phyloP scores from a whole-genome alignment of 2,329 filamentous ascomycete species.

The Ambrosiella beaveri region DNA sequence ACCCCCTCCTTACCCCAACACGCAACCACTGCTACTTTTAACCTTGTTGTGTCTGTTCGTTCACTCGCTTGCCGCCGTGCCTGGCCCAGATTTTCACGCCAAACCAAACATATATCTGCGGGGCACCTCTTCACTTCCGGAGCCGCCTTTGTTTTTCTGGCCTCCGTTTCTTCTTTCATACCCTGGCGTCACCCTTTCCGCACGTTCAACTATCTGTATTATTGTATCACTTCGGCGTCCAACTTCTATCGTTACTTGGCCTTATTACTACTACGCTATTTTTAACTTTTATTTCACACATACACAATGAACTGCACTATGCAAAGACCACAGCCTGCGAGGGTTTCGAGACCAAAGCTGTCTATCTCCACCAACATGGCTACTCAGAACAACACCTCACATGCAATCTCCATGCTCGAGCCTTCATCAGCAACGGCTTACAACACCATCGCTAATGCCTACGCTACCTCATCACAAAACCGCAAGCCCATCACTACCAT shows the following conservation, averaged over 20 bases:
- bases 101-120: slow-evolving; percentile 5
- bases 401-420: slow-evolving; percentile 30
- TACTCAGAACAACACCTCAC: slow-evolving; percentile 17
- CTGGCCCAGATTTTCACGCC: not conserved
- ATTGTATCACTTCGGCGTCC: not conserved
- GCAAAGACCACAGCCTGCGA: slow-evolving; percentile 2
- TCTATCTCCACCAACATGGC: slow-evolving; percentile 29
- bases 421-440: slow-evolving; percentile 44
- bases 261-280: not conserved
- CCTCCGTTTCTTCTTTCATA: not conserved
- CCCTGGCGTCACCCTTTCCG: not conserved
- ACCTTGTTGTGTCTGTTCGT: slow-evolving; percentile 1
- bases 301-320: slow-evolving; percentile 8
- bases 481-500: slow-evolving; percentile 8
- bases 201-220: not conserved
- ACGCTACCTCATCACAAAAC: slow-evolving; percentile 19
- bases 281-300: not conserved
- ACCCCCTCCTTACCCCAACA: not conserved
- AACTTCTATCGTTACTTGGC: not conserved
- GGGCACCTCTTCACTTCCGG: not conserved
- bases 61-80: not conserved
- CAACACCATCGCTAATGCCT: slow-evolving; percentile 50
- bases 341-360: slow-evolving; percentile 11
- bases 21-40: not conserved
- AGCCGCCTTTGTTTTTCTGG: not conserved